Base-by-base conservation (phyloP, 1,139 yeast species). In the Yamadazyma siamensis region DNA sequence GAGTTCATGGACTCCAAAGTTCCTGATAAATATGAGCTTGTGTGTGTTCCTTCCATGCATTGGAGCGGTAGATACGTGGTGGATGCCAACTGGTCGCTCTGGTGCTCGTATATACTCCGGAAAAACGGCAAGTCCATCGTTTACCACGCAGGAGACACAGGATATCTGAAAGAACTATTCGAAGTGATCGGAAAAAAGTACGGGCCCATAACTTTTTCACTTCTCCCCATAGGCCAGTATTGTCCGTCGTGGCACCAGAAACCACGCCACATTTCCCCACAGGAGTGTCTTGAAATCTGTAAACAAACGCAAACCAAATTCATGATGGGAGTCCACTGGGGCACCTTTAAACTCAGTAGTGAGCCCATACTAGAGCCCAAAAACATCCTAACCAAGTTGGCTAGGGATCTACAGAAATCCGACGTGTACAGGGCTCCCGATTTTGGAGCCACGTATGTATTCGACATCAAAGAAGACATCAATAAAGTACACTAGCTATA, bases 21-120 rank as follows among this genome's bases (percentile, higher is more conserved):
- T 6, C 58, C 63, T 2, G 80, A 76, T 35, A 63, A 71, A 14
- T 87, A 83, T 63, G 89, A 85, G 43, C 64, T 89, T 19, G 88
- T 86, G 2, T 86, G 96, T 56, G 75, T 94, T 0, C 97, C 97
- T 0, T 87, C 96, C 0, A 89, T 89, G 96, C 97, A 89, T 57
- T 89, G 97, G 97, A 84, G 95, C 1, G 97, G 96, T 0, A 59
- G 96, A 25, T 73, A 75, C 27, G 57, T 89, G 17, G 51, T 80
- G 16, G 97, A 89, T 52, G 75, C 94, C 2, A 89, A 89, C 54
- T 62, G 66, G 20, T 76, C 95, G 0, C 59, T 89, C 29, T 89
- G 97, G 97, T 84, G 95, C 44, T 86, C 96, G 0, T 89, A 80
- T 49, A 52, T 89, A 39, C 54, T 89, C 8, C 63, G 77, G 31